phyloP scores from a whole-genome alignment of 106 monocot genomes.

The Triglochin maritima region DNA sequence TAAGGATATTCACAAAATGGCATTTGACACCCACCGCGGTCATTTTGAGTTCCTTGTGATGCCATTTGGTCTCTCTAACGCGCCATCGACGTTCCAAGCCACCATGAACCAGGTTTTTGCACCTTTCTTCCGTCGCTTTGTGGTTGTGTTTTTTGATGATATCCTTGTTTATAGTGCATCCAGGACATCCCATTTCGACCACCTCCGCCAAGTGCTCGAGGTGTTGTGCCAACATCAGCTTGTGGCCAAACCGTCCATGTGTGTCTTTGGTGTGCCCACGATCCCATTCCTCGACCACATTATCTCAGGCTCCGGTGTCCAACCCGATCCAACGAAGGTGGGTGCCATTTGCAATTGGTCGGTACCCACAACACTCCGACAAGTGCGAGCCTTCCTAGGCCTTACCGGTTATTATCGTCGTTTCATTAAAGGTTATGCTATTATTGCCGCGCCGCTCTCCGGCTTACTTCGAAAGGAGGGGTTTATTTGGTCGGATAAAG shows the following conservation, averaged over 20 bases:
- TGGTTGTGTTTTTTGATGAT: neutral
- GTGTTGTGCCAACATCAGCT: no score
- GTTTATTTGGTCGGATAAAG: neutral
- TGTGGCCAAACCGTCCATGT: neutral
- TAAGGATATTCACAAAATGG: neutral
- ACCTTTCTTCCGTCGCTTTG: neutral
- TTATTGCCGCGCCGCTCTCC: neutral
- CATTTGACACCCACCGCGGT: neutral
- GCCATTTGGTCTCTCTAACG: constrained; percentile 3
- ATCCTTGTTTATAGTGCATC: neutral
- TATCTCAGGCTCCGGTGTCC: neutral
- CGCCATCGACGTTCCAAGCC: constrained; percentile 4
- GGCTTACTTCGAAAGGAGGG: neutral
- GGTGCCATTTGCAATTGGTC: neutral
- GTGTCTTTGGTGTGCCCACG: neutral
- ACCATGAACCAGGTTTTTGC: constrained; percentile 4
- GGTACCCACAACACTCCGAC: neutral
- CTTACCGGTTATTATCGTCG: neutral
- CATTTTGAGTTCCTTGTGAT: constrained; percentile 7
- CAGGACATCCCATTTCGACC: neutral
- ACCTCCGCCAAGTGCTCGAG: neutral
- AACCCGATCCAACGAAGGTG: neutral
- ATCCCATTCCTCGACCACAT: constrained; percentile 6
- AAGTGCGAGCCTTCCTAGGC: neutral
- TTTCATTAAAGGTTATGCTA: constrained; percentile 3